Evolutionary conservation across 1,139 yeast species (phyloP).

Genomic region (Magnusiomyces clavatus): DNA sequence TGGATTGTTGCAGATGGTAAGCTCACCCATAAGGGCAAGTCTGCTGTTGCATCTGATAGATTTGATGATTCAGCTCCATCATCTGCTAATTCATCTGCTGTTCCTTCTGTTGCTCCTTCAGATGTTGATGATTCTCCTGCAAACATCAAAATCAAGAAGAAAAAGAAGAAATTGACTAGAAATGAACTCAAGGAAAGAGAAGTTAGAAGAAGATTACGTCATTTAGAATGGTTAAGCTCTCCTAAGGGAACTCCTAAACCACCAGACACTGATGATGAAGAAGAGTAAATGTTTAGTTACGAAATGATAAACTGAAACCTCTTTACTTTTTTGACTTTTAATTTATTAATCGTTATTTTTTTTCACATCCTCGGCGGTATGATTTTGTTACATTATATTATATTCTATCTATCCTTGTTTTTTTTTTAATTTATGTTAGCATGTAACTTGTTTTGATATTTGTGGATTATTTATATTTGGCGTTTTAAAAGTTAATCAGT

Average conservation of each 20-base stretch:
- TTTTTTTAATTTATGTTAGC: not conserved
- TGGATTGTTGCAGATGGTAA: constrained; percentile 95
- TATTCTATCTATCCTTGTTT: not conserved
- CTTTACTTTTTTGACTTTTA: not conserved
- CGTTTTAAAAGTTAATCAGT: not conserved
- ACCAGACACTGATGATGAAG: constrained; percentile 88
- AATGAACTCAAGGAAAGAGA: constrained; percentile 88
- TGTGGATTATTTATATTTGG: not conserved
- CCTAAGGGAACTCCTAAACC: constrained; percentile 98
- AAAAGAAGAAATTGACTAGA: constrained; percentile 90
- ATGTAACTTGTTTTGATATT: not conserved
- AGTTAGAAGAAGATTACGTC: constrained; percentile 89
- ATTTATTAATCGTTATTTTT: not conserved
- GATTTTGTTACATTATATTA: not conserved
- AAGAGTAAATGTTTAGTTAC: constrained; percentile 32
- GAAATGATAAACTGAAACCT: not conserved
- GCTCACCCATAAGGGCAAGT: constrained; percentile 74
- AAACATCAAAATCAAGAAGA: constrained; percentile 77
- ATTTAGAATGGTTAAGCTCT: constrained; percentile 88
- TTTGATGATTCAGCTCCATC: constrained; percentile 65
- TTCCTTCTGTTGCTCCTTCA: constrained; percentile 22
- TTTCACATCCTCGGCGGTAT: not conserved
- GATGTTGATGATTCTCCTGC: constrained; percentile 71
- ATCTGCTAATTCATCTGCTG: constrained; percentile 21
- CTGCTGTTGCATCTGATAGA: constrained; percentile 64